Conservation (phyloP, 2,329 filamentous ascomycete species). For the Fusarium kyushuense region DNA sequence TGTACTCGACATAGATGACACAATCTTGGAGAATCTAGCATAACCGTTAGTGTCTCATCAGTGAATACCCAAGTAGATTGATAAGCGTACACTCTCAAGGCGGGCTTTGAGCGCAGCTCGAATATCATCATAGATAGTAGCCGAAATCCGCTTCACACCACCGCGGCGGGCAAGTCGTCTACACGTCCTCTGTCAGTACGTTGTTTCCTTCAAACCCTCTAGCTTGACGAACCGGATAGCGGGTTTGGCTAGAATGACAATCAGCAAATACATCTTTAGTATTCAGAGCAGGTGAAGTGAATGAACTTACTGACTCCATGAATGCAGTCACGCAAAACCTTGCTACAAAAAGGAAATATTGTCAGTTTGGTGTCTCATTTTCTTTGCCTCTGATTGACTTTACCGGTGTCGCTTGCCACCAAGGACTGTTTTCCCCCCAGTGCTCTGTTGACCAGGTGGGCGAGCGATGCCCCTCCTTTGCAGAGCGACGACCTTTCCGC, state of each 20-base stretch:
- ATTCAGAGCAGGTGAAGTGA: background rate
- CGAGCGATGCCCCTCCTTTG: conserved; percentile 14
- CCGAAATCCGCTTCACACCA: conserved; percentile 80
- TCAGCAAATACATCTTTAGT: conserved; percentile 1
- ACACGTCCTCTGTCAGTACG: conserved; percentile 18
- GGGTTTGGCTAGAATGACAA: conserved; percentile 60
- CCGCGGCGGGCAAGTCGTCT: conserved; percentile 80
- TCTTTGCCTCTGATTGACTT: background rate
- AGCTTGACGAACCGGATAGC: conserved; percentile 62
- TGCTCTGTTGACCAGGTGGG: background rate
- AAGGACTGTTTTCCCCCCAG: conserved; percentile 42
- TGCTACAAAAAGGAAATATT: conserved; percentile 51
- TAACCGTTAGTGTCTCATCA: conserved; percentile 15
- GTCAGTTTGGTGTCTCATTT: conserved; percentile 4
- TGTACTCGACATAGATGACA: conserved; percentile 65
- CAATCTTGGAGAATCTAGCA: conserved; percentile 65
- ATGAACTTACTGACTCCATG: conserved; percentile 62
- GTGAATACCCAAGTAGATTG: background rate
- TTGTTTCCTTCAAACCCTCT: background rate
- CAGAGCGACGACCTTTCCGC: conserved; percentile 2
- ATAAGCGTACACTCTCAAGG: conserved; percentile 59
- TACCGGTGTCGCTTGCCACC: conserved; percentile 46
- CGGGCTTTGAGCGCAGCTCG: conserved; percentile 63
- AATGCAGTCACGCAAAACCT: conserved; percentile 62
- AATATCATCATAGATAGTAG: conserved; percentile 71